A percentile compares a stretch with the other conserved stretches of the same genome.
Conservation (phyloP, 164 flowering plant species). For the Vitis rupestris region DNA sequence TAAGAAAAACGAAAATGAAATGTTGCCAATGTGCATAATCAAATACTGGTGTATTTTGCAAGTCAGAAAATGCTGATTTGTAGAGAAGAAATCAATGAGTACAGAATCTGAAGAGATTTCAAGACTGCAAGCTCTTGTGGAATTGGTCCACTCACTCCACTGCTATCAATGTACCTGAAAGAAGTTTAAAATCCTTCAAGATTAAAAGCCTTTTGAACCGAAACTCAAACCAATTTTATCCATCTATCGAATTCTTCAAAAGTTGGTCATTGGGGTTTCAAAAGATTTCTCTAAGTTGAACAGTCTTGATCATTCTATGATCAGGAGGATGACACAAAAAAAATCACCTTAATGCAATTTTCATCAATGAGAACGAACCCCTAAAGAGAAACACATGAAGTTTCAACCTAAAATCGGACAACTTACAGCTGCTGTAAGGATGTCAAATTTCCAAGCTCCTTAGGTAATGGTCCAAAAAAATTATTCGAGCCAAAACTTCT, state of each 20-base stretch:
- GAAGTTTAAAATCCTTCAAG: not conserved
- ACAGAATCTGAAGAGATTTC: slow-evolving; percentile 46
- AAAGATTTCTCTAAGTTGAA: too few relatives aligned
- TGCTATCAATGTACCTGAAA: slow-evolving; percentile 54
- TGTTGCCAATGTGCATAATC: not conserved
- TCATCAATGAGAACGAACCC: not conserved
- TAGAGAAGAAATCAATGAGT: slow-evolving; percentile 8
- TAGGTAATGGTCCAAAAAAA: slow-evolving; percentile 39
- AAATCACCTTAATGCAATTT: too few relatives aligned
- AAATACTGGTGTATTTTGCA: not conserved
- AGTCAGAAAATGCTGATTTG: not conserved
- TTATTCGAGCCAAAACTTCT: slow-evolving; percentile 56
- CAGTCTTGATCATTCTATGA: too few relatives aligned
- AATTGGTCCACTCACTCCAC: slow-evolving; percentile 48
- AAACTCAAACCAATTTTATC: too few relatives aligned
- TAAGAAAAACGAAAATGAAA: not conserved
- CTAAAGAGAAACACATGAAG: not conserved
- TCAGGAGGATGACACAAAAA: too few relatives aligned
- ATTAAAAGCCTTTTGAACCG: too few relatives aligned
- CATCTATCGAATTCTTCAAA: too few relatives aligned
- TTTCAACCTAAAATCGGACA: not conserved
- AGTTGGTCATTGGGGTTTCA: too few relatives aligned
- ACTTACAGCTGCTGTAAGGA: slow-evolving; percentile 45
- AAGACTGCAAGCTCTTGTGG: slow-evolving; percentile 46
- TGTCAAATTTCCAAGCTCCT: slow-evolving; percentile 38